Evolutionary conservation across 2,329 filamentous ascomycete species (phyloP), one percentile per base, ranked within the genome.

Genomic region (Colletotrichum tropicicola): DNA sequence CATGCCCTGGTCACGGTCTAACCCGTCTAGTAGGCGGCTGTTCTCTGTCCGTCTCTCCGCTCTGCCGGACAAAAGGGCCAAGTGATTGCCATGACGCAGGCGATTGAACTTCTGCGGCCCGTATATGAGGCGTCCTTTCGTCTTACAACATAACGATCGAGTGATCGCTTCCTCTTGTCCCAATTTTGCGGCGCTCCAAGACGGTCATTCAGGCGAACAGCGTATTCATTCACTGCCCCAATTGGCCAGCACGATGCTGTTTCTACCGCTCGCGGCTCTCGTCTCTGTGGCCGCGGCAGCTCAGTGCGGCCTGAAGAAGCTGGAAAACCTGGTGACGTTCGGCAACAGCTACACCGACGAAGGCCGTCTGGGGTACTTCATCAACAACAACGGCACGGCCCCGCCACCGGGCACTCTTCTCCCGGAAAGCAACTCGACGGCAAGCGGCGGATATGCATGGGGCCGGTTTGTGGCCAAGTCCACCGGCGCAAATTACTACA

Each of bases 301-400:
- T 8, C 53, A 66, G 6, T 66, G 62, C 23, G 70, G 73, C 41
- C 67, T 83, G 41, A 76, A 77, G 30, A 79, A 81, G 37, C 88
- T 92, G 72, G 82, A 87, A 27, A 89, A 87, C 52, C 74, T 93
- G 37, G 85, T 93, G 39, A 84, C 88, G 0, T 93, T 94, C 72
- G 91, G 91, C 12, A 90, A 93, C 75, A 92, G 90, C 75, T 94
- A 91, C 72, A 92, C 91, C 1, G 92, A 94, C 72, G 90, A 93
- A 70, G 87, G 85, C 12, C 86, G 92, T 9, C 74, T 92, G 9
- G 72, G 73, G 9, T 93, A 92, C 73, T 91, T 94, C 72, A 77
- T 80, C 61, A 76, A 71, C 32, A 80, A 91, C 68, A 81, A 87
- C 69, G 87, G 87, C 43, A 77, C 80, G 6, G 81, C 87, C 1